Evolutionary conservation across 2,329 filamentous ascomycete genomes (phyloP).

Genomic region (Calonectria henricotiae): DNA sequence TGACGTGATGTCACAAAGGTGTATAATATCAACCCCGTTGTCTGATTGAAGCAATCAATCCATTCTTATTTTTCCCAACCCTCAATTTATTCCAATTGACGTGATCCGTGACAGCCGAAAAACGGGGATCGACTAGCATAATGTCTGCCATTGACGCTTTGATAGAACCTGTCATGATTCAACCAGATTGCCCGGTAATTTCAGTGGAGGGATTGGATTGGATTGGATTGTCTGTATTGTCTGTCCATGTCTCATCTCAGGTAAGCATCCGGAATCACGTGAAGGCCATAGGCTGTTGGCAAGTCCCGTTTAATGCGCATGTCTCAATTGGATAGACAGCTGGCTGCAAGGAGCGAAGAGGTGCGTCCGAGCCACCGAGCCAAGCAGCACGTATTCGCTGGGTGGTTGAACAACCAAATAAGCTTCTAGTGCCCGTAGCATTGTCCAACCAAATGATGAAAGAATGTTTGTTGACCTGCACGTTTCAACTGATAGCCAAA

Average conservation of each 20-base stretch:
- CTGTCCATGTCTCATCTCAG: not conserved
- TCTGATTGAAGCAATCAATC: not conserved
- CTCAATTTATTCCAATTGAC: not conserved
- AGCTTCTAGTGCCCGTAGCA: not conserved
- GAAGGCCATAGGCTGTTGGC: not conserved
- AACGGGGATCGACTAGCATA: constrained; percentile 12
- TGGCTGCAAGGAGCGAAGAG: not conserved
- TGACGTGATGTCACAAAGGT: not conserved
- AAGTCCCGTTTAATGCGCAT: constrained; percentile 6
- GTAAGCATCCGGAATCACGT: not conserved
- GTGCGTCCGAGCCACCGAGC: constrained; percentile 14
- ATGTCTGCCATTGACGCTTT: constrained; percentile 28
- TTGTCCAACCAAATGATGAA: not conserved
- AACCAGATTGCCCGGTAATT: not conserved
- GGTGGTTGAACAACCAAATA: constrained; percentile 1
- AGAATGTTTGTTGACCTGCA: no score
- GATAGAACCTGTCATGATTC: constrained; percentile 4
- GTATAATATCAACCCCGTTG: not conserved
- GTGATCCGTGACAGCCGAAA: constrained; percentile 4
- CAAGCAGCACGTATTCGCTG: not conserved
- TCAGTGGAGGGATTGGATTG: not conserved
- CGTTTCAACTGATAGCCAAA: not conserved
- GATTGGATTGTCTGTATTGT: no score
- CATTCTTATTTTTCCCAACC: not conserved
- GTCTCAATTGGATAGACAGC: constrained; percentile 13